These are phyloP conservation scores for Chrysopogon serrulatus DNA, from an alignment of 176 grass and related monocot genomes.

Conservation along the genomic window DNA sequence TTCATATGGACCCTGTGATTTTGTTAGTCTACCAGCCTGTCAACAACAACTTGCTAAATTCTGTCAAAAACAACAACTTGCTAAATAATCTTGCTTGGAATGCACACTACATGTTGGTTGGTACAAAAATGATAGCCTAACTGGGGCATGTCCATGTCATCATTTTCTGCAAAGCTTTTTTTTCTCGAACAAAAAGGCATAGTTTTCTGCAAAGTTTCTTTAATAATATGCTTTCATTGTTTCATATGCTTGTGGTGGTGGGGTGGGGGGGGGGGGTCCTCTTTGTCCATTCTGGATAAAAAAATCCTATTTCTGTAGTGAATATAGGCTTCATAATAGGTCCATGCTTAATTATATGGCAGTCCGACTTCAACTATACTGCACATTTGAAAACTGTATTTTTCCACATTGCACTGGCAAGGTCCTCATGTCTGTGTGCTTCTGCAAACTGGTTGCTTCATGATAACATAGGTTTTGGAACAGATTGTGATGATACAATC, in stretches of 20 bases:
- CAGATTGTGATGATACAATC: not conserved
- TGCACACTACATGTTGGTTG: not conserved
- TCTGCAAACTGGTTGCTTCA: not conserved
- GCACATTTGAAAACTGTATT: not conserved
- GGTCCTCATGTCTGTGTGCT: not conserved
- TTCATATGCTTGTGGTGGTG: not conserved
- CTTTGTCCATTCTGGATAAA: too few relatives aligned
- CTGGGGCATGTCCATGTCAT: constrained; percentile 11
- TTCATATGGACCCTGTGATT: not conserved
- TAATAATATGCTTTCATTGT: not conserved
- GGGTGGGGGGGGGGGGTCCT: too few relatives aligned
- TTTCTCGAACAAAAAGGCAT: too few relatives aligned
- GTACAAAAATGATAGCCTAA: constrained; percentile 13
- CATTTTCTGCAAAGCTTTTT: too few relatives aligned
- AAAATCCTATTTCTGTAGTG: not conserved
- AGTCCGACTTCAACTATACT: not conserved
- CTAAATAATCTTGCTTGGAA: constrained; percentile 14
- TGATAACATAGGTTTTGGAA: not conserved
- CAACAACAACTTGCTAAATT: not conserved
- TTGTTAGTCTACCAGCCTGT: not conserved
- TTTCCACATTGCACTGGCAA: not conserved
- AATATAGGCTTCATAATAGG: not conserved
- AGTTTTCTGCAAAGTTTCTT: too few relatives aligned
- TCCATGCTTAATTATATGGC: not conserved
- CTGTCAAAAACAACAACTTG: not conserved